Base-by-base conservation (phyloP, 2,329 filamentous ascomycete species). In the Penicillium nordicum region DNA sequence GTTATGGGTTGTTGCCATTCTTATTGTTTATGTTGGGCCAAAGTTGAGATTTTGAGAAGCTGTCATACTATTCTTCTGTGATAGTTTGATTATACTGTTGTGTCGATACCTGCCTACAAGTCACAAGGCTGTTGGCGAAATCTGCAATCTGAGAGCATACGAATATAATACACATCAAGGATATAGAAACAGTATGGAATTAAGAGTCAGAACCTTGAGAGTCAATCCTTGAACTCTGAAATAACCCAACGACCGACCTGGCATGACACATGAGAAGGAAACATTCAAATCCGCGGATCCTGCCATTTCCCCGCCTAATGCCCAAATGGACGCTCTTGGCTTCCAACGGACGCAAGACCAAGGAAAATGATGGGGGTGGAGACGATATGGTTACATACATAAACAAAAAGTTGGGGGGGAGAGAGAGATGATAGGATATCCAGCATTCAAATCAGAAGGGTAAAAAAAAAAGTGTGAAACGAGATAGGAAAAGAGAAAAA, bases 21-120 rank as follows among this genome's bases (percentile, higher is more conserved):
- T 95, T 70, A 74, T 97, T 62, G 92, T 97, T 12, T 93, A 93
- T 78, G 82, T 93, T 49, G 78, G 91, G 70, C 93, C 93, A 0
- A 97, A 97, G 79, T 75, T 97, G 71, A 82, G 93, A 67, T 94
- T 96, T 69, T 96, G 23, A 54, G 30, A 16, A 11, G 18, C 6
- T 40, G 37, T n/a, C 40, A n/a, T 32, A 5, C 2, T 34, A 2
- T 4, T 6, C 29, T 6, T 21, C 11, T 46, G 4, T 4, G 14
- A 16, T 12, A 25, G 44, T 23, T 45, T 34, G 30, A 34, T 34
- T 23, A 12, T 25, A 34, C n/a, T 30, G 11, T 47, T 27, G 44
- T 44, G 36, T 47, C 18, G 38, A 53, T 53, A 46, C 7, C 14
- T 27, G 3, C 25, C 5, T 27, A 27, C 29, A 46, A 34, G 10